These are phyloP conservation scores for Mortierella claussenii DNA, from an alignment of 192 early-diverging fungal species.

Conservation along the genomic window DNA sequence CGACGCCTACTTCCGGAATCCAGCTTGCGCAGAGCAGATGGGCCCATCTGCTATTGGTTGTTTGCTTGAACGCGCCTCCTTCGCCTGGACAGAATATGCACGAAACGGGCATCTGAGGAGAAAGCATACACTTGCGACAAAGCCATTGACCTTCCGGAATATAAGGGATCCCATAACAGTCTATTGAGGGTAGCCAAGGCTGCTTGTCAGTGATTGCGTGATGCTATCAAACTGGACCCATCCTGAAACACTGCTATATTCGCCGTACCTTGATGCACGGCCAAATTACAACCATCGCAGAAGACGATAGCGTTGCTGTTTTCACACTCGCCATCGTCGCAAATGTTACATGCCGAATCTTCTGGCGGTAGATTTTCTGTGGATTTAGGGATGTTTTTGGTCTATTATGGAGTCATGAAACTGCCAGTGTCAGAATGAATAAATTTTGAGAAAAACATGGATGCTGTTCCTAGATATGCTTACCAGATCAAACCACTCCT, in stretches of 20 bases:
- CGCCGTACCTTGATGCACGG: slow-evolving; percentile 91
- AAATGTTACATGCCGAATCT: slow-evolving; percentile 92
- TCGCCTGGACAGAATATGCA: slow-evolving; percentile 95
- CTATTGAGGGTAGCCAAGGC: slow-evolving; percentile 47
- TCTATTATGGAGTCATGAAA: slow-evolving; percentile 50
- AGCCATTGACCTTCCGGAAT: slow-evolving; percentile 99
- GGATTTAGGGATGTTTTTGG: slow-evolving; percentile 83
- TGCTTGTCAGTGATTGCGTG: no score
- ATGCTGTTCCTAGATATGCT: slow-evolving; percentile 7
- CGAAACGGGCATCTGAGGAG: slow-evolving; percentile 86
- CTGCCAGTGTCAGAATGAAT: no score
- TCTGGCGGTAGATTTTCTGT: slow-evolving; percentile 72
- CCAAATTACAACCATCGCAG: slow-evolving; percentile 99
- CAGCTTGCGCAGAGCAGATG: slow-evolving; percentile 96
- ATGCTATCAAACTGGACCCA: no score
- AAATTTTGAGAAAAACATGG: background rate
- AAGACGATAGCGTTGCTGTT: slow-evolving; percentile 99
- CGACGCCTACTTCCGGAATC: slow-evolving; percentile 93
- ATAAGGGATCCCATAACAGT: slow-evolving; percentile 99
- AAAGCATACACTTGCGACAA: slow-evolving; percentile 97
- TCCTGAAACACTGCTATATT: no score
- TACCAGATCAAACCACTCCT: slow-evolving; percentile 96
- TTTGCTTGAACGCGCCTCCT: slow-evolving; percentile 97
- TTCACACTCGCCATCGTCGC: slow-evolving; percentile 99
- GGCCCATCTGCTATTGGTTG: slow-evolving; percentile 92